A percentile compares a stretch with the other conserved stretches of the same genome.
Evolutionary conservation across 768 basidiomycete genomes (phyloP).

Genomic region (Sutorius australiensis): DNA sequence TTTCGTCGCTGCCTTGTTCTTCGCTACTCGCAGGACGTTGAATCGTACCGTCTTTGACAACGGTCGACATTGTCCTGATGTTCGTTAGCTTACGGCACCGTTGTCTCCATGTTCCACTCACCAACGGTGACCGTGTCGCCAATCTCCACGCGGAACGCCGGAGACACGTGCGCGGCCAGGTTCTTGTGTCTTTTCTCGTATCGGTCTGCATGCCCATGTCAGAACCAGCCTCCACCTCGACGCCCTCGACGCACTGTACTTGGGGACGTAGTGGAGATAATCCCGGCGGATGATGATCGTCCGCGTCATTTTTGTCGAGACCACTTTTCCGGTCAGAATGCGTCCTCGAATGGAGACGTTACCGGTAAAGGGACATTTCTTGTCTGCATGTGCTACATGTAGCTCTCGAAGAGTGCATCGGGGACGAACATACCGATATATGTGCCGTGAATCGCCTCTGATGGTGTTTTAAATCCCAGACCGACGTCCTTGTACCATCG

Average conservation of each 20-base stretch:
- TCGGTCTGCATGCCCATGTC: conserved; percentile 57
- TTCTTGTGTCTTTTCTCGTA: conserved; percentile 99
- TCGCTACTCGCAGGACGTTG: conserved; percentile 94
- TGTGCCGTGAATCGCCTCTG: conserved; percentile 92
- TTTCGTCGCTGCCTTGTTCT: conserved; percentile 89
- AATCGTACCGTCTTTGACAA: conserved; percentile 98
- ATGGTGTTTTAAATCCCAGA: conserved; percentile 93
- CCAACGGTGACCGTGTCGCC: conserved; percentile 96
- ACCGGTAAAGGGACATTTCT: conserved; percentile 99
- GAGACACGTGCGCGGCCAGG: conserved; percentile 93
- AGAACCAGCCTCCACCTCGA: conserved; percentile 1
- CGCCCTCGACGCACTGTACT: conserved; percentile 77
- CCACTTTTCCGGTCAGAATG: conserved; percentile 95
- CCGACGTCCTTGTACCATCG: conserved; percentile 99
- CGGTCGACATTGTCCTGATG: conserved; percentile 92
- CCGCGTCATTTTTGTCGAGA: conserved; percentile 99
- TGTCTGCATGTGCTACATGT: conserved; percentile 54
- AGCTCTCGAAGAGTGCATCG: neutral
- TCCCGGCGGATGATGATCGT: conserved; percentile 95
- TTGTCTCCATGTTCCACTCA: conserved; percentile 38
- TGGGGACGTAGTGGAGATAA: conserved; percentile 95
- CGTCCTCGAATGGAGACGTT: conserved; percentile 97
- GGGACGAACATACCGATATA: conserved; percentile 76
- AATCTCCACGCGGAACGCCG: conserved; percentile 96
- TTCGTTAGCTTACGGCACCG: neutral